Evolutionary conservation across 2,329 filamentous ascomycete species (phyloP), one percentile per base, ranked within the genome.

Genomic region (Chrysoporthe austroafricana): DNA sequence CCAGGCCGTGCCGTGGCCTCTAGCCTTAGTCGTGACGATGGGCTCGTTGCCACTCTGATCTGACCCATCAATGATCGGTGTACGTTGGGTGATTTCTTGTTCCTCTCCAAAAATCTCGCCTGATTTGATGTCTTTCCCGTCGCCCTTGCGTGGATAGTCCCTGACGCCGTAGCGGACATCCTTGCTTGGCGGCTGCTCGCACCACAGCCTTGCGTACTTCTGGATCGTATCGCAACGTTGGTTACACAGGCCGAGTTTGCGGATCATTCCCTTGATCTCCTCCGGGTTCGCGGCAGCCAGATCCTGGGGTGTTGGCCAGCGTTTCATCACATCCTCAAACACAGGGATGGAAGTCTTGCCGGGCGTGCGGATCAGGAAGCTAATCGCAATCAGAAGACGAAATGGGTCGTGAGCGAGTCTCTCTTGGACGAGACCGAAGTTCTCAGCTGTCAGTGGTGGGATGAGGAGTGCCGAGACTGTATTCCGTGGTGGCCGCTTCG

Each of bases 371-470:
- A 95, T 95, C 42, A 97, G 87, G 73, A 97, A 94, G 0, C 92
- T 93, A 5, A 94, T 90, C 14, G 91, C 93, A 42, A 97, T 83
- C 1, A 97, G 85, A 1, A 97, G 86, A 71, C 89, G 90, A 77
- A 96, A 97, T 0, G 94, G 91, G 66, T 93, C 85, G 62, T 86
- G 78, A 1, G 89, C 88, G 18, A 97, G 86, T 71, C 90, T 86
- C 76, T 97, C 94, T 76, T 97, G 94, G 48, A 97, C 88, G 1
- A 97, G 84, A 0, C 94, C 94, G 75, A 97, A 97, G 6, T 74
- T 77, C 0, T 83, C 75, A 0, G 86, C 82, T 8, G 85, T 83
- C 44, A 94, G 86, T 0, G 89, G 85, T 0, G 93, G 91, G 71
- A 95, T 92, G 2, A 86, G 86, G 14, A 90, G 81, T 34, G 81